Evolutionary conservation across 768 basidiomycete genomes (phyloP).

Genomic region (Tricholoma terreum): DNA sequence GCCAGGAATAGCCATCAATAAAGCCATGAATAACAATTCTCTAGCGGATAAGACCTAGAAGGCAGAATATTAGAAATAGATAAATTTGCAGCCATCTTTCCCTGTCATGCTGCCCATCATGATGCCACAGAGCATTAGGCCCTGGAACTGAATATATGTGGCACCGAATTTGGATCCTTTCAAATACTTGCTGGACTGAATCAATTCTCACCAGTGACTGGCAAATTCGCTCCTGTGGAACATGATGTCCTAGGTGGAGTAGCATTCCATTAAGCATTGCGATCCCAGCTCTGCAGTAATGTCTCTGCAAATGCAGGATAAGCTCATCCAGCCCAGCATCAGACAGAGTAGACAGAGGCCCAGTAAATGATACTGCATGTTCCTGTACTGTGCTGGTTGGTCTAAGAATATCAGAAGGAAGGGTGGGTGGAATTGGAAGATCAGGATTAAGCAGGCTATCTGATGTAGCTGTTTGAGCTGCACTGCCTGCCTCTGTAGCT

Average conservation of each 20-base stretch:
- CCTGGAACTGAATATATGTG: slow-evolving; percentile 24
- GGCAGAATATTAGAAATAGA: background rate
- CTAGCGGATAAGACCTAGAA: slow-evolving; percentile 29
- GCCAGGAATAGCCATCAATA: slow-evolving; percentile 28
- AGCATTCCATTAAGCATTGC: slow-evolving; percentile 22
- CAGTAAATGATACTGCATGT: background rate
- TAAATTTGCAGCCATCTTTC: no score
- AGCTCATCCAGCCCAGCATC: background rate
- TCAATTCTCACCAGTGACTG: slow-evolving; percentile 15
- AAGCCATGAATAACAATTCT: slow-evolving; percentile 33
- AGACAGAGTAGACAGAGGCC: background rate
- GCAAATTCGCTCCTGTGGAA: slow-evolving; percentile 9
- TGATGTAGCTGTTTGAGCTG: background rate
- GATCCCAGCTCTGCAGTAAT: slow-evolving; percentile 11
- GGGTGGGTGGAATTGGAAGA: background rate
- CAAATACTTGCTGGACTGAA: slow-evolving; percentile 12
- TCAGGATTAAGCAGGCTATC: background rate
- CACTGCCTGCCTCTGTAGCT: background rate
- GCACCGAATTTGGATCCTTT: slow-evolving; percentile 15
- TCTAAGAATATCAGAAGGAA: background rate
- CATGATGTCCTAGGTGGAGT: slow-evolving; percentile 5
- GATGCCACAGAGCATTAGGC: slow-evolving; percentile 33
- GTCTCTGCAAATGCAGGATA: background rate
- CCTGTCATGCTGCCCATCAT: slow-evolving; percentile 36
- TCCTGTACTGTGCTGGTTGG: background rate